Evolutionary conservation across 108 stramenopile species (phyloP).

Genomic region (Cylindrotheca fusiformis): DNA sequence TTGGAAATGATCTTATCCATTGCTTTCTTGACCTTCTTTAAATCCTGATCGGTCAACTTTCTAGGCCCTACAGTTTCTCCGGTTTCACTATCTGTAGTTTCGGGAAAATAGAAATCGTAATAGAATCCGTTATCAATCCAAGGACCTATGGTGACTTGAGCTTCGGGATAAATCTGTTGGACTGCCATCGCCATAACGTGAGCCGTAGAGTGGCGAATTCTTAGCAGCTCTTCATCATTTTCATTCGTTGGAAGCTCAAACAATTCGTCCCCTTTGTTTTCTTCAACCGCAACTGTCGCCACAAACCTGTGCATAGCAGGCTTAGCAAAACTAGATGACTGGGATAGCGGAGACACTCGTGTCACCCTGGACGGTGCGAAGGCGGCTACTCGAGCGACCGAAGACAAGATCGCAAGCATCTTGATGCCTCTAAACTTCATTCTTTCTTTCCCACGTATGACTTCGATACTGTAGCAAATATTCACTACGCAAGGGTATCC

Average conservation of each 20-base stretch:
- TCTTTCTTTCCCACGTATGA: too few species aligned
- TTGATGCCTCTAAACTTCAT: slow-evolving; percentile 15
- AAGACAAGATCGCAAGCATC: slow-evolving; percentile 14
- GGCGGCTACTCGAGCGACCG: slow-evolving; percentile 11
- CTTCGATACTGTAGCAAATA: too few species aligned
- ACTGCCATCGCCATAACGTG: slow-evolving; percentile 99
- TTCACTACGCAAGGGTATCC: too few species aligned
- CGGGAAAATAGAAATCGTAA: slow-evolving; percentile 94
- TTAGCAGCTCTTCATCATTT: slow-evolving; percentile 76
- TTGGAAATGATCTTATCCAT: slow-evolving; percentile 95
- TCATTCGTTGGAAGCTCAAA: slow-evolving; percentile 94
- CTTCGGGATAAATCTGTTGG: slow-evolving; percentile 87
- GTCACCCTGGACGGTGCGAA: slow-evolving; percentile 10
- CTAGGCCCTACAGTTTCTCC: slow-evolving; percentile 59
- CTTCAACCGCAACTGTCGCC: slow-evolving; percentile 29
- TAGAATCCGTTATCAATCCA: slow-evolving; percentile 99
- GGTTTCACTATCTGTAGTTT: slow-evolving; percentile 66
- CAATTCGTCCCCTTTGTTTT: slow-evolving; percentile 10
- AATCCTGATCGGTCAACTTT: slow-evolving; percentile 79
- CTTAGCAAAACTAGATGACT: slow-evolving; percentile 1
- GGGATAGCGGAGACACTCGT: slow-evolving; percentile 1
- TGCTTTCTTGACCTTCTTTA: slow-evolving; percentile 91
- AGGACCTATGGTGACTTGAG: slow-evolving; percentile 96
- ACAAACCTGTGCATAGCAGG: slow-evolving; percentile 15
- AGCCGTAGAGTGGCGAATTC: slow-evolving; percentile 92